phyloP scores from a whole-genome alignment of 495 filamentous ascomycete genomes.

The Neurospora discreta region DNA sequence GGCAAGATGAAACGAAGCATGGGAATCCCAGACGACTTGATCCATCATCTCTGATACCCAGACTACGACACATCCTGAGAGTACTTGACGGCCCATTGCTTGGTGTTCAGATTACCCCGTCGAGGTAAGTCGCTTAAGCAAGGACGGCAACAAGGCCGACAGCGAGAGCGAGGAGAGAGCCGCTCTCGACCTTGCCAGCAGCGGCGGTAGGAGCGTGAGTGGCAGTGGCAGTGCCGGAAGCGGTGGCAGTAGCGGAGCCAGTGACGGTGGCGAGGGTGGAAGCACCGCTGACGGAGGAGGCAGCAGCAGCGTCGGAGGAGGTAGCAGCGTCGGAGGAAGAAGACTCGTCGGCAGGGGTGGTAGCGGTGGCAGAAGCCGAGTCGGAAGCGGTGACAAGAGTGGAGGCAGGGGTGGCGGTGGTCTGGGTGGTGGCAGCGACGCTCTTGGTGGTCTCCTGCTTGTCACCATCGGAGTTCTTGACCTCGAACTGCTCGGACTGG shows the following conservation, averaged over 20 bases:
- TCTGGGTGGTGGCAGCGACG: not conserved
- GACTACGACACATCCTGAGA: not conserved
- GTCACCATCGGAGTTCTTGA: conserved; percentile 1
- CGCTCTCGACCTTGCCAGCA: conserved; percentile 3
- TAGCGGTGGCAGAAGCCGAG: not conserved
- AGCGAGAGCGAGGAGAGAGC: conserved; percentile 7
- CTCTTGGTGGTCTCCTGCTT: not conserved
- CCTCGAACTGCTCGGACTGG: conserved; percentile 21
- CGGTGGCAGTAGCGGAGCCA: not conserved
- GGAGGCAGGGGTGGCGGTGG: conserved; percentile 1
- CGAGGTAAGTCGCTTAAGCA: conserved; percentile 1
- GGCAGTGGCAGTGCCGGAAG: not conserved
- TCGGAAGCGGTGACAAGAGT: not conserved
- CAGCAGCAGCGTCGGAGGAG: not conserved
- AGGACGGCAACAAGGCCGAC: conserved; percentile 10
- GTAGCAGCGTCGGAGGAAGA: not conserved
- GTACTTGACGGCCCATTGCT: not conserved
- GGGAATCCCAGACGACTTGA: too few species aligned
- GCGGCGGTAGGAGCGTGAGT: conserved; percentile 1
- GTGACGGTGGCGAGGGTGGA: not conserved
- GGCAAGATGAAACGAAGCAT: too few species aligned
- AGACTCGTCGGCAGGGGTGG: not conserved
- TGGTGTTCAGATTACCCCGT: not conserved
- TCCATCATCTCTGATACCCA: too few species aligned
- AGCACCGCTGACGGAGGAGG: not conserved